Evolutionary conservation across 2,329 filamentous ascomycete genomes (phyloP), one percentile per base, ranked within the genome.

Genomic region (Kalmusia sp.): DNA sequence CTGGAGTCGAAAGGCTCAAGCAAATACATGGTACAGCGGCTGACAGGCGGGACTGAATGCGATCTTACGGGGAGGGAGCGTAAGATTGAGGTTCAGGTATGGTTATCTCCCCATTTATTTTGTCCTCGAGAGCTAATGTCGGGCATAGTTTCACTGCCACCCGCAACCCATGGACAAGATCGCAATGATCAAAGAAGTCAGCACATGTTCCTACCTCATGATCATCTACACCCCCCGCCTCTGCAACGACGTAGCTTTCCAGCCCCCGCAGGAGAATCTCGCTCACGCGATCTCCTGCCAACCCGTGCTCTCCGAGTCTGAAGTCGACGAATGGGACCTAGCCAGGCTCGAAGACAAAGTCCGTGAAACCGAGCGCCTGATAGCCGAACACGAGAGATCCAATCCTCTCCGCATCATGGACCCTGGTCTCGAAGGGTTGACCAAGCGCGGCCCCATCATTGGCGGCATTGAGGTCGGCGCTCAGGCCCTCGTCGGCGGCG

Each of bases 141-240:
- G 28, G 44, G 6, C 17, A 12, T 27, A 88, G 74, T 89, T 87
- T 61, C 87, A 89, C 66, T 96, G 92, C 77, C 88, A 91, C 64
- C 91, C 91, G 0, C 87, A 90, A 43, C 84, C 84, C 2, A 81
- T 79, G 40, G 88, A 96, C 71, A 86, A 88, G 41, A 96, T 97
- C 64, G 89, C 88, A 37, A 92, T 91, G 86, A 96, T 97, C 76
- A 96, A 96, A 74, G 93, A 97, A 72, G 86, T 93, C 1, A 90
- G 89, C 2, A 96, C 92, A 9, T 97, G 93, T 76, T 87, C 91
- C 11, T 97, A 97, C 70, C 81, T 96, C 49, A 96, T 97, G 92
- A 86, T 96, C 27, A 85, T 97, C 58, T 90, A 96, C 70, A 96
- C 93, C 0, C 91, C 92, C 0, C 87, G 92, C 1, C 84, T 97